These are phyloP conservation scores for Calonectria naviculata DNA, from an alignment of 2,329 filamentous ascomycete species.

Conservation along the genomic window DNA sequence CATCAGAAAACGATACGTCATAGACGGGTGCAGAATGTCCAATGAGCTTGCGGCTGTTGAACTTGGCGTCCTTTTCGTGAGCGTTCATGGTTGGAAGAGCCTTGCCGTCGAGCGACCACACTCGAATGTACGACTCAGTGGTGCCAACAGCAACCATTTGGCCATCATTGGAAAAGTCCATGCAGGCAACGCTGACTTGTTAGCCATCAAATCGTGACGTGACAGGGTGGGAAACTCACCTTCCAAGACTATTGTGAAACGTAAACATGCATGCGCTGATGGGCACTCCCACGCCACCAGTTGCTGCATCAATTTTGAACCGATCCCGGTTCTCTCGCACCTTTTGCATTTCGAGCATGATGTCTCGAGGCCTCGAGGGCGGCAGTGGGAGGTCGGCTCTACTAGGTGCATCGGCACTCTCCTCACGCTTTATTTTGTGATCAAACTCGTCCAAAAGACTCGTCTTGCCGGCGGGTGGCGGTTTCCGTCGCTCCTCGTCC, in stretches of 20 bases:
- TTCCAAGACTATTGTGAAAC: constrained; percentile 95
- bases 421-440: constrained; percentile 87
- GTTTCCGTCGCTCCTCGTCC: constrained; percentile 84
- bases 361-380: constrained; percentile 87
- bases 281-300: constrained; percentile 83
- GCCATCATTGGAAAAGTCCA: constrained; percentile 95
- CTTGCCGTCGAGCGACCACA: constrained; percentile 92
- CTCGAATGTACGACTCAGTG: constrained; percentile 92
- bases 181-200: constrained; percentile 78
- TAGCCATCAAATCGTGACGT: constrained; percentile 19
- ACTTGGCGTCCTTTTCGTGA: constrained; percentile 68
- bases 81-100: constrained; percentile 76
- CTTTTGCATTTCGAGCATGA: constrained; percentile 93
- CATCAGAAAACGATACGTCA: constrained; percentile 84
- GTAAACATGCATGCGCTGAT: constrained; percentile 98
- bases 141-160: constrained; percentile 89
- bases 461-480: constrained; percentile 76
- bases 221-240: constrained; percentile 61
- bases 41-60: constrained; percentile 77
- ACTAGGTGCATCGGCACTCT: constrained; percentile 83
- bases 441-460: constrained; percentile 90
- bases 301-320: constrained; percentile 87
- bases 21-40: constrained; percentile 94
- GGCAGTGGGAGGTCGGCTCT: constrained; percentile 87
- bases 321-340: constrained; percentile 93